These are phyloP conservation scores for Mycena sanguinolenta DNA, from an alignment of 768 basidiomycete species.

Conservation along the genomic window DNA sequence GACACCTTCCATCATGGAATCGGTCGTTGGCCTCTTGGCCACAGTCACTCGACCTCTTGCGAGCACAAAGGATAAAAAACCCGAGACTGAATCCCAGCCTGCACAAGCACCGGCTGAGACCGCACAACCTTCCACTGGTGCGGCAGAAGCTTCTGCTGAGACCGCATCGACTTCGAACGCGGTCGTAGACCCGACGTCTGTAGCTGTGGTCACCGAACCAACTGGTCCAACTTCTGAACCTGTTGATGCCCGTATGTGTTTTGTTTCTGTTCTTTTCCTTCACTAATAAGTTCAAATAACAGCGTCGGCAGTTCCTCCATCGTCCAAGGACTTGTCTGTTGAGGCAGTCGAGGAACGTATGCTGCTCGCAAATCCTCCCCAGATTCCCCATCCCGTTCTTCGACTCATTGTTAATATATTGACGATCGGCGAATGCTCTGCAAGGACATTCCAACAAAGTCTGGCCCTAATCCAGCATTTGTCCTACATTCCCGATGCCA, in stretches of 20 bases:
- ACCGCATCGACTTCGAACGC: background rate
- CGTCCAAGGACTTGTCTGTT: conserved; percentile 42
- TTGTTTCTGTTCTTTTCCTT: background rate
- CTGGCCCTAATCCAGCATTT: conserved; percentile 93
- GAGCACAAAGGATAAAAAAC: conserved; percentile 67
- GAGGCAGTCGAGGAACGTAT: conserved; percentile 61
- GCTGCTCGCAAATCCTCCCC: conserved; percentile 80
- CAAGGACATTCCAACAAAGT: conserved; percentile 95
- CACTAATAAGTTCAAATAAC: conserved; percentile 1
- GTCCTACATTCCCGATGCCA: conserved; percentile 88
- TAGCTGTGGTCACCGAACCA: conserved; percentile 13
- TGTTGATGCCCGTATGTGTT: conserved; percentile 16
- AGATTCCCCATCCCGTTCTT: conserved; percentile 87
- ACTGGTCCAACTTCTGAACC: conserved; percentile 8
- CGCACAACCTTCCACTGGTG: background rate
- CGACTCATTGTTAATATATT: conserved; percentile 96
- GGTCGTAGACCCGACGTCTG: background rate
- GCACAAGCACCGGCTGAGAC: conserved; percentile 35
- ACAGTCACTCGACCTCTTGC: conserved; percentile 89
- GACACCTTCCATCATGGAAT: conserved; percentile 93
- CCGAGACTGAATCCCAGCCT: conserved; percentile 41
- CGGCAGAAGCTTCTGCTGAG: background rate
- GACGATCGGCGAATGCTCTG: conserved; percentile 97
- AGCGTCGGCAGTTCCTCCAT: conserved; percentile 18
- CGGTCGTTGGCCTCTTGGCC: conserved; percentile 88